These are phyloP conservation scores for Afroboletus lepidellus DNA, from an alignment of 1,284 basidiomycete genomes.

Conservation along the genomic window DNA sequence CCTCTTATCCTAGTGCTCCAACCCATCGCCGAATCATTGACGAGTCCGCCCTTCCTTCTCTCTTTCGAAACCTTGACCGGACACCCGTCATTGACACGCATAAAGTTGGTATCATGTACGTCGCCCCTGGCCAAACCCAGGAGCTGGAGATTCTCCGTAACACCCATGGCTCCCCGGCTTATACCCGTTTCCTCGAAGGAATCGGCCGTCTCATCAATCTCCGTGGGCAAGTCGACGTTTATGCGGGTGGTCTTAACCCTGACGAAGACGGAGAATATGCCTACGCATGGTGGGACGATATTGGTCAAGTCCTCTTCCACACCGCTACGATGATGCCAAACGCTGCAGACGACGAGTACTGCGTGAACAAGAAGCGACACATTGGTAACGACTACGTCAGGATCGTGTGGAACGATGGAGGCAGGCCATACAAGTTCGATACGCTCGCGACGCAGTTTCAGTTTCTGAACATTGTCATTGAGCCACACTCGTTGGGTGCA, in stretches of 20 bases:
- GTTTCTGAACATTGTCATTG: slow-evolving; percentile 96
- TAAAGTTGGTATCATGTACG: slow-evolving; percentile 96
- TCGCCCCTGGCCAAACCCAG: slow-evolving; percentile 84
- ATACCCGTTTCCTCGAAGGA: slow-evolving; percentile 89
- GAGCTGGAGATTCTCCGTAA: slow-evolving; percentile 91
- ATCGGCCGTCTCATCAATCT: slow-evolving; percentile 88
- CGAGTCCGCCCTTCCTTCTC: slow-evolving; percentile 47
- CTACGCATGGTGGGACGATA: slow-evolving; percentile 99
- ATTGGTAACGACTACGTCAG: slow-evolving; percentile 95
- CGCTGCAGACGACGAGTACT: slow-evolving; percentile 61
- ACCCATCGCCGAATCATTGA: slow-evolving; percentile 55
- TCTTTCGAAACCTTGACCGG: slow-evolving; percentile 75
- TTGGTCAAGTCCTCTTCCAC: slow-evolving; percentile 94
- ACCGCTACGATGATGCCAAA: slow-evolving; percentile 97
- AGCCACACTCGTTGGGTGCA: slow-evolving; percentile 85
- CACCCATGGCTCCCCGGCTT: slow-evolving; percentile 90
- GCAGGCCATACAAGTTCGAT: slow-evolving; percentile 83
- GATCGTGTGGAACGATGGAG: slow-evolving; percentile 98
- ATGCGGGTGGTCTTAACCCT: slow-evolving; percentile 88
- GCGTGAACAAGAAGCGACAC: slow-evolving; percentile 85
- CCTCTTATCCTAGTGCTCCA: slow-evolving; percentile 64
- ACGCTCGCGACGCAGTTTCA: slow-evolving; percentile 93
- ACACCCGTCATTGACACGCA: slow-evolving; percentile 97
- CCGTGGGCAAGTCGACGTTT: slow-evolving; percentile 92
- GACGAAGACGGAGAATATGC: slow-evolving; percentile 91